These are phyloP conservation scores for Phyllosticta paracitricarpa DNA, from an alignment of 2,329 filamentous ascomycete species.

Conservation along the genomic window DNA sequence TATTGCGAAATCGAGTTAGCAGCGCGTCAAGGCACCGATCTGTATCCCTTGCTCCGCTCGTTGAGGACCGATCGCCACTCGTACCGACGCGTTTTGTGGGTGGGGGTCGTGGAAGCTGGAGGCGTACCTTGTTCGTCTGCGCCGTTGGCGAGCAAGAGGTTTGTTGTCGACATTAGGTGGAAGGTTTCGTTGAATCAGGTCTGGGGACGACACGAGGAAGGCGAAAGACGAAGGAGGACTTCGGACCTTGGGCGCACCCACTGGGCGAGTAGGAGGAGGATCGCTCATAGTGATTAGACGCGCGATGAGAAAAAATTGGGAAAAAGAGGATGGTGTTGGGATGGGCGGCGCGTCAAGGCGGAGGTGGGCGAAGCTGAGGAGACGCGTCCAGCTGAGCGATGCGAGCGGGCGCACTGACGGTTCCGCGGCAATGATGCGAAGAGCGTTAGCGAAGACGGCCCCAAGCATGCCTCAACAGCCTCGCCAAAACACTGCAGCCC, in stretches of 20 bases:
- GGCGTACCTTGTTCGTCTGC: conserved; percentile 50
- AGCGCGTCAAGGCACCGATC: neutral
- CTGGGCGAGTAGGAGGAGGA: conserved; percentile 16
- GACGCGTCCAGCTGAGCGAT: neutral
- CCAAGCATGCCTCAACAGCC: neutral
- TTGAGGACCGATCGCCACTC: neutral
- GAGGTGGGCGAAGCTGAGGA: neutral
- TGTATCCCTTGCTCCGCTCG: neutral
- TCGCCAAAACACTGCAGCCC: neutral
- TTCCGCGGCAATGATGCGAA: neutral
- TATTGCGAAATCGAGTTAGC: conserved; percentile 9
- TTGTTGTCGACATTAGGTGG: conserved; percentile 51
- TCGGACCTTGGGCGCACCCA: conserved; percentile 14
- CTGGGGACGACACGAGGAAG: conserved; percentile 51
- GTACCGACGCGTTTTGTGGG: neutral
- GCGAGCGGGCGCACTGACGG: neutral
- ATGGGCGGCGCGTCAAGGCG: neutral
- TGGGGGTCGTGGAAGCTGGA: neutral
- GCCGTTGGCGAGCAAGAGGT: conserved; percentile 49
- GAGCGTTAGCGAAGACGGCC: neutral
- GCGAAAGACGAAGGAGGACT: conserved; percentile 33
- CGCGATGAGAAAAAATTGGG: neutral
- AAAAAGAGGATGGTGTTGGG: neutral
- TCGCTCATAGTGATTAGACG: conserved; percentile 11
- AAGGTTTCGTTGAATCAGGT: conserved; percentile 45